These are phyloP conservation scores for Marasmius sp. DNA, from an alignment of 1,284 basidiomycete species.

Conservation along the genomic window DNA sequence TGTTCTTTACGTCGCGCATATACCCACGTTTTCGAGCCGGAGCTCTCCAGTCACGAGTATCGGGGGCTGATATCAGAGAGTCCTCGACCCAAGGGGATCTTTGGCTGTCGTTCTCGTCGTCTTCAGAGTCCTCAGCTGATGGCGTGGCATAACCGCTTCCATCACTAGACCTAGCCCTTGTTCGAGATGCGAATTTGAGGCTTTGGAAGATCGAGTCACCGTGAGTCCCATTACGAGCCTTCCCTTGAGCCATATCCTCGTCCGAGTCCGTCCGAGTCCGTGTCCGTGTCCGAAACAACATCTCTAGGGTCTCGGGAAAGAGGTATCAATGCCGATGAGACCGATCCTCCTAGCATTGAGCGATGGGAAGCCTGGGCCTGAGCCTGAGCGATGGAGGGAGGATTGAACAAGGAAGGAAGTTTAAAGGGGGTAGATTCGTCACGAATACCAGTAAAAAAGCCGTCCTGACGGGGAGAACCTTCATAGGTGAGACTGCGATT, in stretches of 20 bases:
- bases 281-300: slow-evolving; percentile 6
- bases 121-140: slow-evolving; percentile 4
- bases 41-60: slow-evolving; percentile 13
- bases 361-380: too few species aligned
- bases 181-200: slow-evolving; percentile 4
- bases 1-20: slow-evolving; percentile 1
- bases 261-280: slow-evolving; percentile 8
- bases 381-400: too few species aligned
- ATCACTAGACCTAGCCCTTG: not conserved
- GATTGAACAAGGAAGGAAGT: not conserved
- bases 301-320: not conserved
- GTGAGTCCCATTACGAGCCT: not conserved
- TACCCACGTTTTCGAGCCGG: slow-evolving; percentile 14
- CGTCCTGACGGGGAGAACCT: slow-evolving; percentile 11
- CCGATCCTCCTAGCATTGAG: not conserved
- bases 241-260: not conserved
- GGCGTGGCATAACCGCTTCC: slow-evolving; percentile 12
- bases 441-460: slow-evolving; percentile 27
- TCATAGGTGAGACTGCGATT: slow-evolving; percentile 22
- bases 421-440: slow-evolving; percentile 29
- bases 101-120: slow-evolving; percentile 3
- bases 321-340: slow-evolving; percentile 1
- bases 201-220: not conserved
- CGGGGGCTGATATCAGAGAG: slow-evolving; percentile 44
- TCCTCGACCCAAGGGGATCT: slow-evolving; percentile 40